Evolutionary conservation across 768 basidiomycete genomes (phyloP), one percentile per base, ranked within the genome.

Genomic region (Termitomyces sp.): DNA sequence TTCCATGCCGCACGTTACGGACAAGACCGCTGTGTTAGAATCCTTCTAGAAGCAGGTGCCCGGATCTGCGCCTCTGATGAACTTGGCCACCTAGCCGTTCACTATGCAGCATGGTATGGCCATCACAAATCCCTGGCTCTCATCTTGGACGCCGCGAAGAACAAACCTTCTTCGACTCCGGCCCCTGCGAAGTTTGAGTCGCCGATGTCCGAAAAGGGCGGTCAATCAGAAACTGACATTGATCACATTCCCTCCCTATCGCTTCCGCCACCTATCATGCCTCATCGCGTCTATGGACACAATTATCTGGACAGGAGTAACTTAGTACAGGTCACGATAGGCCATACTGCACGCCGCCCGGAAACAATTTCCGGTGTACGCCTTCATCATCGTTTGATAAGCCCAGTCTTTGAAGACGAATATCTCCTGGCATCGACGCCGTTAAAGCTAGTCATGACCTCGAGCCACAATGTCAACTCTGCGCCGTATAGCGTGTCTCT

Each of bases 91-190:
- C 81, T 84, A 37, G 85, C 96, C 18, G 81, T 94, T 43, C 94
- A 97, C 74, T 98, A 98, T 68, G 95, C 96, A 1, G 95, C 93
- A 4, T 99, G 96, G 95, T 93, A 93, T 66, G 96, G 94, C 2
- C 91, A 95, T 67, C 82, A 86, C 52, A 73, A 75, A 20, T 91
- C 86, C 62, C 82, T 92, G 50, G 74, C 79, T 27, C 70, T 83
- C 3, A 80, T 96, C 16, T 74, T 92, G 46, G 72, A 69, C 22
- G 79, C 80, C 0, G 69, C 76, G 22, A 68, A 67, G 53, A 70
- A 70, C 20, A 60, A 66, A 8, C 68, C 77, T n/a, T 56, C 66
- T 9, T 53, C 60, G 20, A 53, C 64, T 34, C 70, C 63, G 34
- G 61, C 62, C 1, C 63, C 61, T 27, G 64, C 68, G 27, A 63